A percentile compares a stretch with the other conserved stretches of the same genome.
Evolutionary conservation across 371 early-diverging fungal species (phyloP).

Genomic region (Dipsacomyces acuminosporus): DNA sequence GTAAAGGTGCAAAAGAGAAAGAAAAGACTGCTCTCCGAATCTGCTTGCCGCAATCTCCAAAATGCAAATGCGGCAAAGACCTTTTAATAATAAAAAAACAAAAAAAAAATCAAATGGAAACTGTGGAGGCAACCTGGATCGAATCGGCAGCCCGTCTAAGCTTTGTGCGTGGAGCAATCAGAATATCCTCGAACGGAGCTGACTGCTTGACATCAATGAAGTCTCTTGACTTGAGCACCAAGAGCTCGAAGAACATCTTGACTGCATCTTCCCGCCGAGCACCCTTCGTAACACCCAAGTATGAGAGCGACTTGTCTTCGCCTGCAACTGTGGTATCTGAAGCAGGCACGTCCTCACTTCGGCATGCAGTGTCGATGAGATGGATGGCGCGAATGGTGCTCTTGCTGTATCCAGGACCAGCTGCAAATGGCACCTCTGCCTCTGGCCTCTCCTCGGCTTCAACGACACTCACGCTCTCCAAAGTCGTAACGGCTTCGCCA

Average conservation of each 20-base stretch:
- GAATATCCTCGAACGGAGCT: slow-evolving; percentile 77
- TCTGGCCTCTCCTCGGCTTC: too few relatives aligned
- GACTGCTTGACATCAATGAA: slow-evolving; percentile 78
- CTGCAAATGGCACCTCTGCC: background rate
- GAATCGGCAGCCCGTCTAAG: slow-evolving; percentile 32
- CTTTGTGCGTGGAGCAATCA: slow-evolving; percentile 50
- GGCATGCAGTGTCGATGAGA: slow-evolving; percentile 28
- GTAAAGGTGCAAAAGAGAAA: too few relatives aligned
- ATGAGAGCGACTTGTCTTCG: slow-evolving; percentile 19
- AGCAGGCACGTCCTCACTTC: slow-evolving; percentile 2
- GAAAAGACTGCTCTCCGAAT: too few relatives aligned
- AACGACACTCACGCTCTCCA: too few relatives aligned
- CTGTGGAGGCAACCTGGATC: slow-evolving; percentile 6
- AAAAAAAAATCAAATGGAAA: background rate
- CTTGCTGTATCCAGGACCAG: slow-evolving; percentile 32
- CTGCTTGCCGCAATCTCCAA: too few relatives aligned
- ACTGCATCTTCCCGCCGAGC: slow-evolving; percentile 65
- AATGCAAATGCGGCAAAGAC: too few relatives aligned
- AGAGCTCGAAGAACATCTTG: slow-evolving; percentile 83
- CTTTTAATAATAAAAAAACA: too few relatives aligned
- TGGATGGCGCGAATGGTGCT: slow-evolving; percentile 45
- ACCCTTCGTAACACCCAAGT: slow-evolving; percentile 20
- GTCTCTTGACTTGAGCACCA: slow-evolving; percentile 83
- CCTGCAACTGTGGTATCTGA: slow-evolving; percentile 4
- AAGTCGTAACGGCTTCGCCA: background rate